Percentiles rank a stretch among this genome's conserved stretches.
Conservation (phyloP, 768 basidiomycete species). For the Phaffia tasmanica region DNA sequence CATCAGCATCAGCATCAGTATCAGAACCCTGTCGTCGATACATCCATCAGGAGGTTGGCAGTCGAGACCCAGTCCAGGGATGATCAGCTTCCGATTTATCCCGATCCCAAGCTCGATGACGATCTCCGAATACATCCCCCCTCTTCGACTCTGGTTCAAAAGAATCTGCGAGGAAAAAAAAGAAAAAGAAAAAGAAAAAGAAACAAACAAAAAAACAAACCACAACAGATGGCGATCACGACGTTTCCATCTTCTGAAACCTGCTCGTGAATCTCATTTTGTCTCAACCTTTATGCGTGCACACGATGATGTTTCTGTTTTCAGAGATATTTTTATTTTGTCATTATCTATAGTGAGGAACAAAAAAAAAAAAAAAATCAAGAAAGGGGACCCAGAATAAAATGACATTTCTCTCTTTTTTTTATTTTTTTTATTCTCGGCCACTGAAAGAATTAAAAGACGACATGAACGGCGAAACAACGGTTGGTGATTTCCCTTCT, state of each 20-base stretch:
- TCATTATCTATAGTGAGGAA: background rate
- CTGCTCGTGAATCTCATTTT: no score
- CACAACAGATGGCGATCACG: background rate
- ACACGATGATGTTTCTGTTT: no score
- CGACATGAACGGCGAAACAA: background rate
- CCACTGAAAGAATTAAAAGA: background rate
- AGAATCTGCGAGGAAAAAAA: background rate
- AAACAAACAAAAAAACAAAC: background rate
- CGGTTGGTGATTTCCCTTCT: background rate
- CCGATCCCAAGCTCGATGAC: background rate
- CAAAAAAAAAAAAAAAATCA: background rate
- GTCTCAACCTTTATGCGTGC: no score
- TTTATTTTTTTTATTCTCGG: no score
- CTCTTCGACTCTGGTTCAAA: background rate
- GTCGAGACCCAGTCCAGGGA: background rate
- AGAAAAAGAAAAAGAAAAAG: background rate
- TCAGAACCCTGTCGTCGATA: background rate
- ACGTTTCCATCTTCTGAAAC: no score
- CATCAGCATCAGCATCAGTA: background rate
- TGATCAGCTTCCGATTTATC: background rate
- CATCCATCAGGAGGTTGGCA: background rate
- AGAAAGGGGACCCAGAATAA: no score
- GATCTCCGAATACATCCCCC: background rate
- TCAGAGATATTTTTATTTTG: no score
- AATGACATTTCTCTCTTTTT: no score